Evolutionary conservation across 768 basidiomycete genomes (phyloP), one percentile per base, ranked within the genome.

Genomic region (Rhizopogon rudus): DNA sequence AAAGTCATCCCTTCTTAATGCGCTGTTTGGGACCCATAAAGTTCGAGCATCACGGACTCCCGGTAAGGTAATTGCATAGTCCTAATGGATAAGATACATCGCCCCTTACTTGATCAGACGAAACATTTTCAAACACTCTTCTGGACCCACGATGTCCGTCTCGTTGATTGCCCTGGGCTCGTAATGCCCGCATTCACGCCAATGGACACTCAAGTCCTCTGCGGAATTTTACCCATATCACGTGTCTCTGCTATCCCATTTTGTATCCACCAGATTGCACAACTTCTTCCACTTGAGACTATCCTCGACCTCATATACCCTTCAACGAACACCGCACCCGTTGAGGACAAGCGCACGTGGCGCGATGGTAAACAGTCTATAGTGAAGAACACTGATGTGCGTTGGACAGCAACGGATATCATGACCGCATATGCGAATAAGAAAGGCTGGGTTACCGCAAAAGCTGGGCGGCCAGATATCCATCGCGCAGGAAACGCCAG

Each of bases 81-180:
- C 10, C 43, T 53, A 25, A 29, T 43, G 28, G 5, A 42, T 13
- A 12, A 37, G 42, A 46, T 22, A 43, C 51, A 14, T 42, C 22
- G 29, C 44, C 37, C 40, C 31, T 13, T 7, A 49, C 46, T 10
- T 29, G 22, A 20, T 3, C 59, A 89, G 91, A 97, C 93, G 3
- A 97, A 96, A 71, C 93, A 97, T 67, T 93, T 93, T 65, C 93
- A 98, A 68, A 98, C 95, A 0, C 79, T 96, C 42, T 96, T 88
- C 69, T 91, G 87, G 87, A 93, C 91, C 25, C 71, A 79, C 1
- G 84, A 92, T 57, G 81, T 98, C 57, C 88, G 93, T 44, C 79
- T 98, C 8, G 92, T 93, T 39, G 96, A 98, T 70, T 98, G 96
- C 63, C 96, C 96, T 0, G 96, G 96, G 9, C 81, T 98, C 14